A percentile compares a stretch with the other conserved stretches of the same genome.
Conservation (phyloP, 495 filamentous ascomycete species). For the Margaritispora aquatica region DNA sequence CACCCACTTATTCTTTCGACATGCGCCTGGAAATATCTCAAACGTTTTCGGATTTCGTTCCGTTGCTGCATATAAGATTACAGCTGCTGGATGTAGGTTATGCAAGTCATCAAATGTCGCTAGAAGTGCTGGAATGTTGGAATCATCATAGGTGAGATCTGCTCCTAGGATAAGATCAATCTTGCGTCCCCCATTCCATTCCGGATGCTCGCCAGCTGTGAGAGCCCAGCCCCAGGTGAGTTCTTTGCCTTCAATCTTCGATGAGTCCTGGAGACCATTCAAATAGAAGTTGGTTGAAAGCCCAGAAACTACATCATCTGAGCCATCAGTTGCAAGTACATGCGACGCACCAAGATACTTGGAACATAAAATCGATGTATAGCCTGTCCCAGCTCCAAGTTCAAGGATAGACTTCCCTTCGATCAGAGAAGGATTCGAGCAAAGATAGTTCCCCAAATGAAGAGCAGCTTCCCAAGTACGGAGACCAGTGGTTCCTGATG, state of each 20-base stretch:
- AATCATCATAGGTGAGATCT: slow-evolving; percentile 45
- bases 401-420: slow-evolving; percentile 65
- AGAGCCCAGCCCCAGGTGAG: slow-evolving; percentile 56
- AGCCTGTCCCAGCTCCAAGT: slow-evolving; percentile 82
- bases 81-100: slow-evolving; percentile 27
- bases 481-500: slow-evolving; percentile 73
- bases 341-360: slow-evolving; percentile 58
- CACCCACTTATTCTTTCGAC: slow-evolving; percentile 22
- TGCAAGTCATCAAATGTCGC: slow-evolving; percentile 38
- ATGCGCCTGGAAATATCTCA: slow-evolving; percentile 33
- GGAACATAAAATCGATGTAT: slow-evolving; percentile 75
- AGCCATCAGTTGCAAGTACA: slow-evolving; percentile 77
- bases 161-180: slow-evolving; percentile 44
- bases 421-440: slow-evolving; percentile 34
- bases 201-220: slow-evolving; percentile 13
- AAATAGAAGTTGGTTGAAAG: slow-evolving; percentile 61
- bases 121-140: slow-evolving; percentile 36
- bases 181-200: slow-evolving; percentile 35
- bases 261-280: slow-evolving; percentile 50
- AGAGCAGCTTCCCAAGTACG: slow-evolving; percentile 93
- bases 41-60: slow-evolving; percentile 42
- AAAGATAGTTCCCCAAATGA: slow-evolving; percentile 73
- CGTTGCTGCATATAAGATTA: slow-evolving; percentile 40
- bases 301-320: slow-evolving; percentile 61
- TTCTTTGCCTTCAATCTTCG: slow-evolving; percentile 38